These are phyloP conservation scores for Cyclotella choctawhatcheeana DNA, from an alignment of 108 stramenopile genomes.

Conservation along the genomic window DNA sequence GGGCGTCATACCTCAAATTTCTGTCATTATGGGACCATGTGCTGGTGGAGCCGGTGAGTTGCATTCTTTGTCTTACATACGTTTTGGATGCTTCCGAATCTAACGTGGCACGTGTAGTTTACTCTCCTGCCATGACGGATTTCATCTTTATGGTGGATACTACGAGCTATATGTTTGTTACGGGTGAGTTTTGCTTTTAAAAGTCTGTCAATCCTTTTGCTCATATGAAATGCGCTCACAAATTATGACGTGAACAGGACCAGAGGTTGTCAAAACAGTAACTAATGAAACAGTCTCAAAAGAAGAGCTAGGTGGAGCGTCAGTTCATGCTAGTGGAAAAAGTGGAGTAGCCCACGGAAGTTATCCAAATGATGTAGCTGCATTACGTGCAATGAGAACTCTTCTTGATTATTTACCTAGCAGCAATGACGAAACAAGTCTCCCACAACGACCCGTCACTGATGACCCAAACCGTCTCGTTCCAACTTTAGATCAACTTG, in stretches of 20 bases:
- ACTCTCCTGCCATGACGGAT: conserved; percentile 99
- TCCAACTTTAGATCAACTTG: conserved; percentile 86
- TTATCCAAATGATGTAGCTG: conserved; percentile 95
- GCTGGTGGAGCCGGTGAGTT: conserved; percentile 93
- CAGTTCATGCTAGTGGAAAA: conserved; percentile 85
- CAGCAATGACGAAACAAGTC: conserved; percentile 83
- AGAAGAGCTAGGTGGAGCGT: conserved; percentile 97
- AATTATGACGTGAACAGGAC: conserved; percentile 67
- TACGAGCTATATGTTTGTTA: conserved; percentile 98
- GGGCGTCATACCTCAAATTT: conserved; percentile 95
- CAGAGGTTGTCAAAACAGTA: conserved; percentile 99
- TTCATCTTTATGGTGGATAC: conserved; percentile 98
- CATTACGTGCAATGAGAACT: conserved; percentile 88
- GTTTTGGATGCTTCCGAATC: too few relatives aligned
- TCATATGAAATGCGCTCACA: not conserved
- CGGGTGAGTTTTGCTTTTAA: conserved; percentile 49
- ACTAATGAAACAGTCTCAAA: conserved; percentile 98
- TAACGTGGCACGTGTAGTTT: too few relatives aligned
- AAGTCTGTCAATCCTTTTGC: not conserved
- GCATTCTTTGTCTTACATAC: too few relatives aligned
- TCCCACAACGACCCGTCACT: conserved; percentile 64
- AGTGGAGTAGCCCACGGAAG: conserved; percentile 96
- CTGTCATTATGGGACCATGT: conserved; percentile 96
- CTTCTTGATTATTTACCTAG: conserved; percentile 93
- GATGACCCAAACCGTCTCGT: conserved; percentile 88